Evolutionary conservation across 768 basidiomycete genomes (phyloP).

Genomic region (Xerocomellus dryophilus): DNA sequence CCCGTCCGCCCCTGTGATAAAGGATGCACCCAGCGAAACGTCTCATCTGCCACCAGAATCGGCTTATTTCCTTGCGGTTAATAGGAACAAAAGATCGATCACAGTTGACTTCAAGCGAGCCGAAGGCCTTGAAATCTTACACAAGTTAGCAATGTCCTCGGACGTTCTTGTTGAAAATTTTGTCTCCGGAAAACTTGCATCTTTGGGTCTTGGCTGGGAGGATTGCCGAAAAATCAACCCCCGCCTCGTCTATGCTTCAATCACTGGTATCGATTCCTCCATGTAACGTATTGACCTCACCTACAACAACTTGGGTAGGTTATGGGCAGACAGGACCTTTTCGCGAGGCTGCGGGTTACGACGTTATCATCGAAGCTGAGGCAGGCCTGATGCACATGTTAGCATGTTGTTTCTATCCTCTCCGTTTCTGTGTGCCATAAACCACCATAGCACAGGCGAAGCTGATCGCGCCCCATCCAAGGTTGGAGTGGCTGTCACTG

Average conservation of each 20-base stretch:
- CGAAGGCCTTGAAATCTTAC: constrained; percentile 73
- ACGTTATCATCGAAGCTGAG: constrained; percentile 84
- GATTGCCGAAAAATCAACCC: constrained; percentile 77
- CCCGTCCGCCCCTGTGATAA: constrained; percentile 51
- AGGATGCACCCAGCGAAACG: constrained; percentile 49
- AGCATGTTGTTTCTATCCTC: constrained; percentile 29
- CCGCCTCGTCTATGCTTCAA: constrained; percentile 79
- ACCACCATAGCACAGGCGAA: constrained; percentile 72
- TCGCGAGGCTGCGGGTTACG: constrained; percentile 79
- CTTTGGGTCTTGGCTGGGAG: constrained; percentile 84
- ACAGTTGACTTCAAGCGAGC: constrained; percentile 84
- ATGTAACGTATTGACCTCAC: not conserved
- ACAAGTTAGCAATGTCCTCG: constrained; percentile 63
- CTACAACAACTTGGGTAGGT: constrained; percentile 37
- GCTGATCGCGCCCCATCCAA: constrained; percentile 82
- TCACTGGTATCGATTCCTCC: constrained; percentile 59
- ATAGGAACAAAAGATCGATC: constrained; percentile 86
- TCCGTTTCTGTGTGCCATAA: constrained; percentile 6
- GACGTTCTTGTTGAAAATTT: constrained; percentile 93
- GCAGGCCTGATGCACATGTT: constrained; percentile 95
- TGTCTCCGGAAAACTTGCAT: constrained; percentile 77
- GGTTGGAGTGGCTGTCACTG: constrained; percentile 94
- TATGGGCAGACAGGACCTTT: constrained; percentile 92
- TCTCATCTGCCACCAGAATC: constrained; percentile 81
- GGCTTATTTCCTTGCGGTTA: constrained; percentile 87